Evolutionary conservation across 208 protist species (phyloP).

Genomic region (Trypanosomatidae sp.): DNA sequence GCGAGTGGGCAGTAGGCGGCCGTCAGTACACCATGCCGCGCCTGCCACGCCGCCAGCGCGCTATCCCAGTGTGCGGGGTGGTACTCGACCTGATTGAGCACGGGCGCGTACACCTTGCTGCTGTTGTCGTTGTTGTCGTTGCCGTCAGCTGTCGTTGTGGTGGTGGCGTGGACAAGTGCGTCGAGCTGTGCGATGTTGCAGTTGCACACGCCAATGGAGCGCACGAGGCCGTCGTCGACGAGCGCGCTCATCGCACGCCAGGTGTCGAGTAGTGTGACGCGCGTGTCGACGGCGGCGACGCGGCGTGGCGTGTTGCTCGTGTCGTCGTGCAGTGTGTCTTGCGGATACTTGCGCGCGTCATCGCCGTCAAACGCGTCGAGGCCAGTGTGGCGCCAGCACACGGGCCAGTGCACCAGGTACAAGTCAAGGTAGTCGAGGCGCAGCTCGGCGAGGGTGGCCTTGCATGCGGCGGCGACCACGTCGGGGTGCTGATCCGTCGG

Average conservation of each 20-base stretch:
- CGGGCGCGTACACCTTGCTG: constrained; percentile 29
- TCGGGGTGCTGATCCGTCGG: constrained; percentile 88
- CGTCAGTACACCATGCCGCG: constrained; percentile 46
- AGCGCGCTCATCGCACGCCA: constrained; percentile 79
- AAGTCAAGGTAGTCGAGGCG: constrained; percentile 86
- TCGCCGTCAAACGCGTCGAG: too few relatives aligned
- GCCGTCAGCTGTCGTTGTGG: constrained; percentile 1
- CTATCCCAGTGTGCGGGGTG: constrained; percentile 60
- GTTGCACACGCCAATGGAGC: constrained; percentile 84
- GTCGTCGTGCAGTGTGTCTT: constrained; percentile 39
- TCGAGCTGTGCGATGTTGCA: constrained; percentile 46
- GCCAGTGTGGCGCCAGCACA: constrained; percentile 60
- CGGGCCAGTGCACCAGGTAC: constrained; percentile 90
- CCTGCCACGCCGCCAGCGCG: constrained; percentile 28
- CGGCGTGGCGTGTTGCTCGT: constrained; percentile 39
- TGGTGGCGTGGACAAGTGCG: constrained; percentile 15
- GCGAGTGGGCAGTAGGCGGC: constrained; percentile 81
- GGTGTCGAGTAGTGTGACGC: constrained; percentile 54
- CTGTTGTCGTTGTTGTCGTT: constrained; percentile 7
- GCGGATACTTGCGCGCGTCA: too few relatives aligned
- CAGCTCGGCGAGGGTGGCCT: constrained; percentile 62
- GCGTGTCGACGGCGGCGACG: constrained; percentile 24
- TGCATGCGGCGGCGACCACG: constrained; percentile 74
- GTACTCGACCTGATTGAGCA: constrained; percentile 86
- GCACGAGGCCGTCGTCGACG: constrained; percentile 74